Evolutionary conservation across 257 asterid genomes (phyloP).

Genomic region (Prunella vulgaris): DNA sequence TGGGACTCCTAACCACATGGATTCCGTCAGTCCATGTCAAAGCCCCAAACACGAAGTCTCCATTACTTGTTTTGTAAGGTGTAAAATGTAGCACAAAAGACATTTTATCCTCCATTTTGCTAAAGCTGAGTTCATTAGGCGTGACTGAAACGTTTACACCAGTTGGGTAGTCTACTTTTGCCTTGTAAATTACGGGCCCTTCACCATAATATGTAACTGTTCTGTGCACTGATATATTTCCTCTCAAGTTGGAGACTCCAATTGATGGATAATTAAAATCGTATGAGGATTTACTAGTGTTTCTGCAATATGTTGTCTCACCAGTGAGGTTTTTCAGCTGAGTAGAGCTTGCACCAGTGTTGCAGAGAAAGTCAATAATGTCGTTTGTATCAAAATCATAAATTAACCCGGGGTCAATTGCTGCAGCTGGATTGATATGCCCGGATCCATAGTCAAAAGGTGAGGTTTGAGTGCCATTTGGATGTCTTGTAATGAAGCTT

Average conservation of each 20-base stretch:
- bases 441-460: slow-evolving; percentile 66
- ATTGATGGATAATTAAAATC: slow-evolving; percentile 62
- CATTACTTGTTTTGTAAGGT: slow-evolving; percentile 34
- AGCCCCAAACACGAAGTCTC: slow-evolving; percentile 44
- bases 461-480: slow-evolving; percentile 32
- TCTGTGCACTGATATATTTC: slow-evolving; percentile 40
- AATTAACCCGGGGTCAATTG: slow-evolving; percentile 52
- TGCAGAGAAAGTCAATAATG: slow-evolving; percentile 49
- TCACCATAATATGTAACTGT: slow-evolving; percentile 48
- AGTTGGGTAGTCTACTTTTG: slow-evolving; percentile 34
- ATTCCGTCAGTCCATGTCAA: slow-evolving; percentile 50
- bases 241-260: slow-evolving; percentile 47
- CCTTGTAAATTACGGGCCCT: slow-evolving; percentile 40
- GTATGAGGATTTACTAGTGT: slow-evolving; percentile 27
- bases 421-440: slow-evolving; percentile 49
- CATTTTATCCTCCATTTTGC: slow-evolving; percentile 30
- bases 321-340: slow-evolving; percentile 55
- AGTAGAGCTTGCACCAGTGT: slow-evolving; percentile 45
- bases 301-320: slow-evolving; percentile 28
- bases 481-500: slow-evolving; percentile 41
- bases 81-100: slow-evolving; percentile 30
- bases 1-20: slow-evolving; percentile 50
- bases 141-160: slow-evolving; percentile 41
- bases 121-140: slow-evolving; percentile 37
- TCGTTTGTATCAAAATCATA: slow-evolving; percentile 41